These are phyloP conservation scores for Conringia planisiliqua DNA, from an alignment of 345 rosid species.

Conservation along the genomic window DNA sequence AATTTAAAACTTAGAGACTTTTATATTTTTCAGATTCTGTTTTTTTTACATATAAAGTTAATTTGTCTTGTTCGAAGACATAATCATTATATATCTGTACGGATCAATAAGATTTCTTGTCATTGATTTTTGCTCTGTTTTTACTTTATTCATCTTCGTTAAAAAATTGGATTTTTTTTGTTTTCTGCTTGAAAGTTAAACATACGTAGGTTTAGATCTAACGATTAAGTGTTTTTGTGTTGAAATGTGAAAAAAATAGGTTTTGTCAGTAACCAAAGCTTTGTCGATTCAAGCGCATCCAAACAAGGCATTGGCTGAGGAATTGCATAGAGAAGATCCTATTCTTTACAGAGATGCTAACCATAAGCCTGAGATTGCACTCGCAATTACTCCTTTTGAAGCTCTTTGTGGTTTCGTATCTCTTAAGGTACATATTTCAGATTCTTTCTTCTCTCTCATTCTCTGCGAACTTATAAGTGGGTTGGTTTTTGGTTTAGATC, in stretches of 20 bases:
- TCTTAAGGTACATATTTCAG: slow-evolving; percentile 47
- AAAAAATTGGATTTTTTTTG: not conserved
- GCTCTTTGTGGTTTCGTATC: slow-evolving; percentile 86
- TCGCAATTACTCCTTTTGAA: slow-evolving; percentile 83
- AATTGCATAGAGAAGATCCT: slow-evolving; percentile 64
- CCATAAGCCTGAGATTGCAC: slow-evolving; percentile 98
- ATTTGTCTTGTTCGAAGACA: not conserved
- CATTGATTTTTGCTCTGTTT: not conserved
- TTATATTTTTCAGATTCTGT: not conserved
- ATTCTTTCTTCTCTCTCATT: not conserved
- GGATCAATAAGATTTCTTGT: not conserved
- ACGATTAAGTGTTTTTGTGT: not conserved
- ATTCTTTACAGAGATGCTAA: slow-evolving; percentile 68
- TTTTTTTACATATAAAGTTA: not conserved
- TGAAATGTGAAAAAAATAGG: slow-evolving; percentile 33
- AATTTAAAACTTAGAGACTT: not conserved
- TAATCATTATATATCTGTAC: not conserved
- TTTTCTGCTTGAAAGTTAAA: not conserved
- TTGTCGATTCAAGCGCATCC: slow-evolving; percentile 99
- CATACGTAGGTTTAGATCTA: not conserved
- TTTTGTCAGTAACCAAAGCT: slow-evolving; percentile 86
- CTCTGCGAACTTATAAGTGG: not conserved
- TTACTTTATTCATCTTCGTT: not conserved
- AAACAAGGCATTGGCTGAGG: slow-evolving; percentile 70
- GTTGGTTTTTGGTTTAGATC: not conserved